These are phyloP conservation scores for Ambrosia trifida DNA, from an alignment of 129 eudicot genomes.

Conservation along the genomic window DNA sequence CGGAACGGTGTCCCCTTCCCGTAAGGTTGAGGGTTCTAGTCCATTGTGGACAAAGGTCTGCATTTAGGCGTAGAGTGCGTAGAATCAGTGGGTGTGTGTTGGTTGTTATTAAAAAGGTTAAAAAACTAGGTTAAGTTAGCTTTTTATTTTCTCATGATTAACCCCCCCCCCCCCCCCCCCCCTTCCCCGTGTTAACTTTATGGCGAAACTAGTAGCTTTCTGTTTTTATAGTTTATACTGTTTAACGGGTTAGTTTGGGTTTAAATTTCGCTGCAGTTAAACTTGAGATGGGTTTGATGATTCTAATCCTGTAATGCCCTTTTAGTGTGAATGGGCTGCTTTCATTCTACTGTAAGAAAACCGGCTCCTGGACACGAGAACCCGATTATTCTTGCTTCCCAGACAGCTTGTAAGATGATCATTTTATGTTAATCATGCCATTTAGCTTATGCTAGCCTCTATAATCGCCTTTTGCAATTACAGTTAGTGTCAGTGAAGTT, in stretches of 20 bases:
- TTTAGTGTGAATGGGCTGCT: conserved; percentile 75
- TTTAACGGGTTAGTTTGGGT: conserved; percentile 37
- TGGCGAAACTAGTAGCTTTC: background rate
- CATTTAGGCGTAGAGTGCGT: too few relatives aligned
- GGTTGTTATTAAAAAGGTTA: too few relatives aligned
- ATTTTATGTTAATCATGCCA: background rate
- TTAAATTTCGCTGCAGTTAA: conserved; percentile 43
- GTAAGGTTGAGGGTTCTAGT: too few relatives aligned
- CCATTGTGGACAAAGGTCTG: too few relatives aligned
- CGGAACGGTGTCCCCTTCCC: too few relatives aligned
- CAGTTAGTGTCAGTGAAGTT: conserved; percentile 99
- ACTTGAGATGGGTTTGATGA: conserved; percentile 60
- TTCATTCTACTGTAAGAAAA: conserved; percentile 59
- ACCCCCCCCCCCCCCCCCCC: too few relatives aligned
- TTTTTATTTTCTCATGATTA: background rate
- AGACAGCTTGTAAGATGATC: conserved; percentile 88
- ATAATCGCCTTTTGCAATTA: conserved; percentile 18
- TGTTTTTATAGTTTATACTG: background rate
- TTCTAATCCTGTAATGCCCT: conserved; percentile 41
- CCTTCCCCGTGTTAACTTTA: background rate
- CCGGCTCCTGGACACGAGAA: conserved; percentile 79
- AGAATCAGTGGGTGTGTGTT: too few relatives aligned
- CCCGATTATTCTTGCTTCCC: conserved; percentile 81
- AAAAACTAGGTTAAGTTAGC: background rate
- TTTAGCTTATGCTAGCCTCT: conserved; percentile 16